These are phyloP conservation scores for Plectosphaerella sp. DNA, from an alignment of 2,329 filamentous ascomycete species.

Conservation along the genomic window DNA sequence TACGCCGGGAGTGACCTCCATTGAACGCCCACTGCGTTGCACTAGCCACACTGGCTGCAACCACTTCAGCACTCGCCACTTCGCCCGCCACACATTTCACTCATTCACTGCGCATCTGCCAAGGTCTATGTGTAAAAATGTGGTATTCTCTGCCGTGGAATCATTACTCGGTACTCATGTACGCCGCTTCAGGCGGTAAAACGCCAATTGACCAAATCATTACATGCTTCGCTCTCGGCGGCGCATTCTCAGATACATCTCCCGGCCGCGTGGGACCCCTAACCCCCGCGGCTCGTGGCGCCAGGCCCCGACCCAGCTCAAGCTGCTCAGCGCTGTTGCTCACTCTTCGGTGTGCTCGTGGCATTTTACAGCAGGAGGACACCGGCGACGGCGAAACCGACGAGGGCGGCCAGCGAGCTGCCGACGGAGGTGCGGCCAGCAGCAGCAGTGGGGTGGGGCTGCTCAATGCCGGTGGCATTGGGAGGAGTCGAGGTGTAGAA, in stretches of 20 bases:
- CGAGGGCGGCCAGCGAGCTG: background rate
- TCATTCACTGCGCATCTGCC: background rate
- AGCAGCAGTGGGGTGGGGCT: constrained; percentile 25
- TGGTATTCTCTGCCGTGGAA: background rate
- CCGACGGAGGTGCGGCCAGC: background rate
- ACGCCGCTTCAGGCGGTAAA: too few relatives aligned
- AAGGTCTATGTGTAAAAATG: background rate
- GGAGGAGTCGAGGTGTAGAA: constrained; percentile 10
- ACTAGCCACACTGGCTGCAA: background rate
- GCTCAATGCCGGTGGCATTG: constrained; percentile 20
- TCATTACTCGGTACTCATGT: background rate
- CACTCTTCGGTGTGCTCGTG: background rate
- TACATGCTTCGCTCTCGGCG: too few relatives aligned
- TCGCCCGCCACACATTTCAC: background rate
- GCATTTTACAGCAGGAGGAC: constrained; percentile 24
- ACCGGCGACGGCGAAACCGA: constrained; percentile 31
- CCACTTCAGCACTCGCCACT: background rate
- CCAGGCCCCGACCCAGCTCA: background rate
- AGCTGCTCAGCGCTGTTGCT: background rate
- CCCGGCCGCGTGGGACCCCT: background rate
- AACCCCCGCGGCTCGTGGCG: background rate
- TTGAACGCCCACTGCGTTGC: too few relatives aligned
- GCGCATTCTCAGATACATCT: too few relatives aligned
- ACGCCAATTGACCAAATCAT: too few relatives aligned
- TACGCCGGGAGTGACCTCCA: too few relatives aligned